Percentiles rank a stretch among this genome's conserved stretches.
These are phyloP conservation scores for Mycena latifolia DNA, from an alignment of 768 basidiomycete genomes.

Conservation along the genomic window DNA sequence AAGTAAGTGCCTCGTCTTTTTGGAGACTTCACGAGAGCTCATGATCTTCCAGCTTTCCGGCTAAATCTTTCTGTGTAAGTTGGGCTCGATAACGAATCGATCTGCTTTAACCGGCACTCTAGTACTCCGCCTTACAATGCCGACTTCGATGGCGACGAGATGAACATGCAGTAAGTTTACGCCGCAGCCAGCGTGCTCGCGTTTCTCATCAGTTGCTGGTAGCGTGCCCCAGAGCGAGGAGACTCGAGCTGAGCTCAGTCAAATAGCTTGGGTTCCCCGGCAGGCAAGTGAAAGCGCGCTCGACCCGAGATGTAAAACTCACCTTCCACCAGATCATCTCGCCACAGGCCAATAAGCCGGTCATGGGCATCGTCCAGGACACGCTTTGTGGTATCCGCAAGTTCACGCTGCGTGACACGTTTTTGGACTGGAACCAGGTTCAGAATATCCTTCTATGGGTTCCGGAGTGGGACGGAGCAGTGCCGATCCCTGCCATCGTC, in stretches of 20 bases:
- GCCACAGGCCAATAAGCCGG: slow-evolving; percentile 99
- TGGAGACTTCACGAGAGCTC: not conserved
- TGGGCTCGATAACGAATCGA: slow-evolving; percentile 27
- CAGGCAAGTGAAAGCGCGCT: slow-evolving; percentile 64
- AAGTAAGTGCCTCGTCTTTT: slow-evolving; percentile 66
- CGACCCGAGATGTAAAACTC: not conserved
- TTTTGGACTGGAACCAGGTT: slow-evolving; percentile 95
- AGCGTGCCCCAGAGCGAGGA: slow-evolving; percentile 99
- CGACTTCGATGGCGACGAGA: slow-evolving; percentile 99
- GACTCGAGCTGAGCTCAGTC: slow-evolving; percentile 96
- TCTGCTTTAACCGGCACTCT: slow-evolving; percentile 42
- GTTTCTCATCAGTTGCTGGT: slow-evolving; percentile 29
- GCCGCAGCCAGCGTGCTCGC: not conserved
- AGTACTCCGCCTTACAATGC: slow-evolving; percentile 99
- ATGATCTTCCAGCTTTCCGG: slow-evolving; percentile 82
- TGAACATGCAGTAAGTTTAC: slow-evolving; percentile 97
- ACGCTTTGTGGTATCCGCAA: slow-evolving; percentile 98
- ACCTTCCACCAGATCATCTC: slow-evolving; percentile 85
- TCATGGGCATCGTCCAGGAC: slow-evolving; percentile 99
- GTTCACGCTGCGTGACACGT: slow-evolving; percentile 95
- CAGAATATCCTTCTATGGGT: slow-evolving; percentile 99
- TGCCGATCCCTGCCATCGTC: slow-evolving; percentile 94
- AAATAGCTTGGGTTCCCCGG: slow-evolving; percentile 98
- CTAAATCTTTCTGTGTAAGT: slow-evolving; percentile 95
- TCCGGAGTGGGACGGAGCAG: slow-evolving; percentile 94